phyloP scores from a whole-genome alignment of 2,329 filamentous ascomycete genomes.

The Colletotrichum liaoningense region DNA sequence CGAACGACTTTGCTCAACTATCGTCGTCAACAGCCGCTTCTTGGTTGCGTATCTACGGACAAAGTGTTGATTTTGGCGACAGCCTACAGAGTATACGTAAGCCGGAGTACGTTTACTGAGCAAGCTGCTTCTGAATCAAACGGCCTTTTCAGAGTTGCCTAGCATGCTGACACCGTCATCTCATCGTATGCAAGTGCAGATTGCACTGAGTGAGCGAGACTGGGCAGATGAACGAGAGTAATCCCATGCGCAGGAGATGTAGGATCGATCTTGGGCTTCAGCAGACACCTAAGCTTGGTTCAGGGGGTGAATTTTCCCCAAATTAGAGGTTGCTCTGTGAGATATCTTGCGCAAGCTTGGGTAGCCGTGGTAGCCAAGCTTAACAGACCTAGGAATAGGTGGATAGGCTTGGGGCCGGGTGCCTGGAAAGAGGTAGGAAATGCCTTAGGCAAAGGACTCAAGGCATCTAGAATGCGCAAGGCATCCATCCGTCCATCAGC shows the following conservation, averaged over 20 bases:
- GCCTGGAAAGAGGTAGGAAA: background rate
- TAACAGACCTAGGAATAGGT: background rate
- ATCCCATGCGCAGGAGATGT: background rate
- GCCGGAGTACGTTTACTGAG: background rate
- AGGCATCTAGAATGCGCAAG: background rate
- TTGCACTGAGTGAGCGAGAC: background rate
- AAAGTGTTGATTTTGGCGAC: background rate
- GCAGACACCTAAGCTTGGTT: background rate
- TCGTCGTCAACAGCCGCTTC: background rate
- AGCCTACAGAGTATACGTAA: background rate
- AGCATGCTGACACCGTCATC: background rate
- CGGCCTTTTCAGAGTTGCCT: background rate
- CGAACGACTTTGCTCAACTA: background rate
- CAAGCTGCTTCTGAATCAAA: background rate
- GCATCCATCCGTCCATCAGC: background rate
- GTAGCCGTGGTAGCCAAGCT: background rate
- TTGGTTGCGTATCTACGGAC: background rate
- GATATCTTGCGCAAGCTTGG: background rate
- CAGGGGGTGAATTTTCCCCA: background rate
- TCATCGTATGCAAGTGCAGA: background rate
- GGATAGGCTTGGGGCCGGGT: background rate
- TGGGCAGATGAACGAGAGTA: background rate
- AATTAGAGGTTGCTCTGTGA: background rate
- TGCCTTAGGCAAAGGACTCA: background rate
- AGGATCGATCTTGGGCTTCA: background rate